Conservation (phyloP, 768 basidiomycete genomes). For the Boletus pseudo-olivaceus region DNA sequence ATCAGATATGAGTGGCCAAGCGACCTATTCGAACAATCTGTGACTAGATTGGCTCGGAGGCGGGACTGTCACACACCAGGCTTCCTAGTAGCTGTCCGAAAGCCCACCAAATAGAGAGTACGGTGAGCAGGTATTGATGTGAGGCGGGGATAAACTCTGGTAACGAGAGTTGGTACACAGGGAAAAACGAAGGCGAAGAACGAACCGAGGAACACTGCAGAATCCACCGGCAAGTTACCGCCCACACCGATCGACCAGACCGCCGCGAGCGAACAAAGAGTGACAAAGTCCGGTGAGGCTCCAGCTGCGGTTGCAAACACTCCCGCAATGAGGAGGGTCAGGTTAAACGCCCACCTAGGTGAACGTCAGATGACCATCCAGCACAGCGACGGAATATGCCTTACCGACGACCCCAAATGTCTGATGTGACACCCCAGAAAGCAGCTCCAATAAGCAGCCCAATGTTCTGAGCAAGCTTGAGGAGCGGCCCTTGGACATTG, state of each 20-base stretch:
- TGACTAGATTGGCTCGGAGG: not conserved
- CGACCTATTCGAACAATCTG: slow-evolving; percentile 40
- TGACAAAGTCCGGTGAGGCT: slow-evolving; percentile 49
- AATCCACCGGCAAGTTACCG: slow-evolving; percentile 73
- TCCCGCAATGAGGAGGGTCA: slow-evolving; percentile 66
- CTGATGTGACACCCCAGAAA: slow-evolving; percentile 66
- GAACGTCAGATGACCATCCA: slow-evolving; percentile 4
- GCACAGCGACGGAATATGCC: not conserved
- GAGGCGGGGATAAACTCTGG: slow-evolving; percentile 66
- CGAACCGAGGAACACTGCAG: slow-evolving; percentile 69
- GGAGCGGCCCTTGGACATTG: slow-evolving; percentile 52
- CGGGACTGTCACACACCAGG: slow-evolving; percentile 28
- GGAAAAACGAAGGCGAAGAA: not conserved
- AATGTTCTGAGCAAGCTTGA: slow-evolving; percentile 68
- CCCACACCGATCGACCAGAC: slow-evolving; percentile 68
- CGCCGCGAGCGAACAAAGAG: slow-evolving; percentile 51
- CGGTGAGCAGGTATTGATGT: slow-evolving; percentile 72
- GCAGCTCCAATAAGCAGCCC: slow-evolving; percentile 68
- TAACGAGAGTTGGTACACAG: not conserved
- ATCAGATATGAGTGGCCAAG: slow-evolving; percentile 71
- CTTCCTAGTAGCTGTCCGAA: slow-evolving; percentile 67
- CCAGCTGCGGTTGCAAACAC: slow-evolving; percentile 65
- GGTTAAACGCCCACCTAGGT: slow-evolving; percentile 58
- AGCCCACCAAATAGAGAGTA: slow-evolving; percentile 80
- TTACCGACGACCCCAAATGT: slow-evolving; percentile 69